Percentiles rank a stretch among this genome's conserved stretches.
phyloP scores from a whole-genome alignment of 2,329 filamentous ascomycete genomes.

The Sphaerostilbella broomeana region DNA sequence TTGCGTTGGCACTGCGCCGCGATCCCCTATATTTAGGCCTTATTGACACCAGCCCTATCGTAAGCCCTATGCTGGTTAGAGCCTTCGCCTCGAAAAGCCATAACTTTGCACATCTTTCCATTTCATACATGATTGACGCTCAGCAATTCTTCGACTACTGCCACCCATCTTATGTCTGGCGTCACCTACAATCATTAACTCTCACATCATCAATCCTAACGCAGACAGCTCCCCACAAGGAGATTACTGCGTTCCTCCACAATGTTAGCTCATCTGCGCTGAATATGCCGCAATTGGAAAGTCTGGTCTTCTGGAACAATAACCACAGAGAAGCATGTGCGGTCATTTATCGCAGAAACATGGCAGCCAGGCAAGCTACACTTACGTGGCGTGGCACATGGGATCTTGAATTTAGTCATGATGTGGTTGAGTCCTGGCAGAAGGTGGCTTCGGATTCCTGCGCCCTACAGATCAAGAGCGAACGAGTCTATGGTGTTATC shows the following conservation, averaged over 20 bases:
- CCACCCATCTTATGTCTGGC: too few species aligned
- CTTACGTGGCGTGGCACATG: constrained; percentile 7
- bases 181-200: too few species aligned
- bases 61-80: constrained; percentile 3
- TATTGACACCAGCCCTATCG: constrained; percentile 4
- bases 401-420: neutral
- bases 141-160: too few species aligned
- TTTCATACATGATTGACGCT: constrained; percentile 12
- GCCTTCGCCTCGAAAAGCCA: constrained; percentile 9
- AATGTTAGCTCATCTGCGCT: too few species aligned
- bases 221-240: too few species aligned
- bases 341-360: too few species aligned
- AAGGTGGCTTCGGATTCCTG: constrained; percentile 5
- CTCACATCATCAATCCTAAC: too few species aligned
- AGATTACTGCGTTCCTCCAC: too few species aligned
- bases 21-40: neutral
- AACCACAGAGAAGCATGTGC: too few species aligned
- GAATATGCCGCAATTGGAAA: constrained; percentile 2
- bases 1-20: constrained; percentile 7
- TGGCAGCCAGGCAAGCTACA: too few species aligned
- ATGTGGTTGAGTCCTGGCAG: constrained; percentile 3
- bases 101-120: constrained; percentile 11
- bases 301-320: neutral
- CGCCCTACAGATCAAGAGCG: constrained; percentile 8
- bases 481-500: neutral